Base-by-base conservation (phyloP, 73 alveolate genomes). In the Symbiodinium natans region DNA sequence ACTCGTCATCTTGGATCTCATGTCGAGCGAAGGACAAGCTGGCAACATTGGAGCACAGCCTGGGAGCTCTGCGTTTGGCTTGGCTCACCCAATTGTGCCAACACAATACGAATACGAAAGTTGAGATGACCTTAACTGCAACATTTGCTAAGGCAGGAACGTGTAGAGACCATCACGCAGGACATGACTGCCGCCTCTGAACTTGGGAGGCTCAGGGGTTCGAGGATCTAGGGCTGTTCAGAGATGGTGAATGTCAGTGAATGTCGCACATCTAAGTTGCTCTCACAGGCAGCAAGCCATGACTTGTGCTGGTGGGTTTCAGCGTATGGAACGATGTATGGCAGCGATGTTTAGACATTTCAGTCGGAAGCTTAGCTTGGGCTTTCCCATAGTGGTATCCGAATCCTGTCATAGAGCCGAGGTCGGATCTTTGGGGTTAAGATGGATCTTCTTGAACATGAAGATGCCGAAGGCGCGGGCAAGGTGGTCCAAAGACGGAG, bases 221-320 rank as follows among this genome's bases (percentile, higher is more conserved):
- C n/a, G n/a, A n/a, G n/a, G n/a, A n/a, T n/a, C n/a, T n/a, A n/a
- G n/a, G n/a, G n/a, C n/a, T n/a, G n/a, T n/a, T n/a, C n/a, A n/a
- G n/a, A n/a, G n/a, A n/a, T n/a, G n/a, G n/a, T n/a, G n/a, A 52
- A 23, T 52, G 71, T 8, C 71, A 25, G 75, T 5, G 3, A 6
- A 0, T 25, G 19, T 56, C 0, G 80, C 36, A 9, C 1, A 63
- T 23, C 19, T 23, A 63, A 63, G n/a, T n/a, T n/a, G n/a, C n/a
- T n/a, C n/a, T n/a, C n/a, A n/a, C 38, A 89, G 95, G 89, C 97
- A 73, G 38, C 97, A 90, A 38, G 97, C 97, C 39, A 41, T 71
- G 54, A 90, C 87, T 8, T 90, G 97, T n/a, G 97, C 97, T 41
- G 25, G 48, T 34, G 80, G 89, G 9, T 73, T 90, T 33, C 97